Conservation (phyloP, 805 yeast species). For the Zygosaccharomyces rouxii region DNA sequence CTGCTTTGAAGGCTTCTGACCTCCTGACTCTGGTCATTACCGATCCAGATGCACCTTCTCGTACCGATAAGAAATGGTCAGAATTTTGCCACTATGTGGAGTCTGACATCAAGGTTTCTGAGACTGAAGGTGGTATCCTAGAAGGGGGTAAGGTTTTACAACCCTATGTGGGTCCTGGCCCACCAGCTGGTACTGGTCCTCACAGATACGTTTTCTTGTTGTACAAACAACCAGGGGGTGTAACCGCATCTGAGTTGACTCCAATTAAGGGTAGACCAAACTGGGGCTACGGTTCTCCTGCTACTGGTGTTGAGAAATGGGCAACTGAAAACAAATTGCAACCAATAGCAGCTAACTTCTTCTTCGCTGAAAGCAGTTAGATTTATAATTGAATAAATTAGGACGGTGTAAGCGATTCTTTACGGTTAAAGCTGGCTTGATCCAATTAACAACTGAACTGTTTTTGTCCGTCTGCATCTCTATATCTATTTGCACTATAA, state of each 20-base stretch:
- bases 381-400: not conserved
- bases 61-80: conserved; percentile 79
- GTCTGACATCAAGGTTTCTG: conserved; percentile 38
- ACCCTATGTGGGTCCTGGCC: conserved; percentile 77
- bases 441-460: not conserved
- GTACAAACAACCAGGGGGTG: conserved; percentile 52
- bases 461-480: not conserved
- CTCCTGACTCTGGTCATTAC: conserved; percentile 76
- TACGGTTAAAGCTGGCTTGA: not conserved
- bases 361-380: conserved; percentile 61
- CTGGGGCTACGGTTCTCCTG: conserved; percentile 87
- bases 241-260: conserved; percentile 23
- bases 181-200: conserved; percentile 81
- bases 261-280: conserved; percentile 29
- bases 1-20: conserved; percentile 27
- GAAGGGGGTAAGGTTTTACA: conserved; percentile 42
- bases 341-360: conserved; percentile 75
- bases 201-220: conserved; percentile 82
- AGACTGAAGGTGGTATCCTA: conserved; percentile 25
- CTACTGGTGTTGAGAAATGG: conserved; percentile 74
- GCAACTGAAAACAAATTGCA: conserved; percentile 56
- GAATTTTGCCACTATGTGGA: conserved; percentile 77
- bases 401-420: not conserved
- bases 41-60: conserved; percentile 92
- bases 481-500: conserved; percentile 1